phyloP scores from a whole-genome alignment of 2,329 filamentous ascomycete genomes.

The Septoria petroselini region DNA sequence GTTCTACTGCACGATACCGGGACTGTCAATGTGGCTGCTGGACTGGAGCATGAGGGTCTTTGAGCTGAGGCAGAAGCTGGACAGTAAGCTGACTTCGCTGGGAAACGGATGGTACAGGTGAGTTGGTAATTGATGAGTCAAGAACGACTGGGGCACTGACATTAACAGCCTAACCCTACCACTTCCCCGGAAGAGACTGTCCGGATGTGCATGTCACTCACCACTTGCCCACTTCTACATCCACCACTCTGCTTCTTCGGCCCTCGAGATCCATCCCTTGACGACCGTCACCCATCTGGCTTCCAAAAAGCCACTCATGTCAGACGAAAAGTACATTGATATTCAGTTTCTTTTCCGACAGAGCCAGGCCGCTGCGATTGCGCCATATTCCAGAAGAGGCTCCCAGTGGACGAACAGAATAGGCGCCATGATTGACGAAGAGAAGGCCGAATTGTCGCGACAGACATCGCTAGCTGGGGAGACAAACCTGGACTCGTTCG shows the following conservation, averaged over 20 bases:
- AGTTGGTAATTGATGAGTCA: no score
- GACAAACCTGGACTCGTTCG: not conserved
- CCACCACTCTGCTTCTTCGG: constrained; percentile 15
- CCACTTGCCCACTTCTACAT: constrained; percentile 21
- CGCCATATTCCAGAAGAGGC: not conserved
- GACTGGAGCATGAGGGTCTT: constrained; percentile 19
- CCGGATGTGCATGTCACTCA: constrained; percentile 17
- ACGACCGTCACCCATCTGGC: constrained; percentile 20
- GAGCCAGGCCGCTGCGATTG: not conserved
- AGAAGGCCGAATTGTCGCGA: constrained; percentile 2
- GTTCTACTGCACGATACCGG: constrained; percentile 24
- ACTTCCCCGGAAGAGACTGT: constrained; percentile 17
- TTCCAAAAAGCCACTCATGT: constrained; percentile 10
- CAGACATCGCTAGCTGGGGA: not conserved
- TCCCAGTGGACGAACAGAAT: constrained; percentile 14
- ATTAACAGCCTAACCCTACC: constrained; percentile 11
- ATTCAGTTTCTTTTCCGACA: constrained; percentile 3
- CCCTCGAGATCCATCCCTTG: constrained; percentile 17
- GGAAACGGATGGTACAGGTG: constrained; percentile 21
- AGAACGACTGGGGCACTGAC: constrained; percentile 8
- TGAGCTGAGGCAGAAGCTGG: constrained; percentile 14
- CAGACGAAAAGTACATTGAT: not conserved
- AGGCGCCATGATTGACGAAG: constrained; percentile 6
- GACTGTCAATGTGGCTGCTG: constrained; percentile 20
- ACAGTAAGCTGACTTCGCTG: constrained; percentile 9